phyloP scores from a whole-genome alignment of 2,329 filamentous ascomycete genomes.

The Botrytis elliptica region DNA sequence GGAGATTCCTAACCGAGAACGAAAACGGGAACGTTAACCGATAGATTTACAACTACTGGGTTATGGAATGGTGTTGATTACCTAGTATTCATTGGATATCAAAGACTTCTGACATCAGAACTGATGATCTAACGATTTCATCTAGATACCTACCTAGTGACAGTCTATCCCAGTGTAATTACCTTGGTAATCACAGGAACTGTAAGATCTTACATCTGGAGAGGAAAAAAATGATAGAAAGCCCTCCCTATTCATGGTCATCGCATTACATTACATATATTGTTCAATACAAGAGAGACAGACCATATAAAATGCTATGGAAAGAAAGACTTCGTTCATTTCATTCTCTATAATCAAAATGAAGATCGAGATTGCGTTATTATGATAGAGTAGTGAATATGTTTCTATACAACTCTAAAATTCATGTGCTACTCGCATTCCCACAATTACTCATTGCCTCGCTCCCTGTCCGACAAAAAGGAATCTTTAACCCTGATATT shows the following conservation, averaged over 20 bases:
- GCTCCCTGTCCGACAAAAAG: not conserved
- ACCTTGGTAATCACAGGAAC: no score
- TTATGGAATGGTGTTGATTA: no score
- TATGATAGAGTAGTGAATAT: not conserved
- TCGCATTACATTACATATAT: not conserved
- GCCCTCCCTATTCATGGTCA: no score
- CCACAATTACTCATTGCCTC: not conserved
- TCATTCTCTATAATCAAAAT: not conserved
- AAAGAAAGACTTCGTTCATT: not conserved
- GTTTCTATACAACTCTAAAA: not conserved
- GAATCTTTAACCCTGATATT: not conserved
- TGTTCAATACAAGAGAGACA: rapidly evolving
- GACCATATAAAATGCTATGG: not conserved
- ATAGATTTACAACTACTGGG: no score
- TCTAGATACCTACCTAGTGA: not conserved
- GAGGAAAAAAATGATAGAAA: no score
- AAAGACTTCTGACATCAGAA: no score
- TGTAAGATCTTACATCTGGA: no score
- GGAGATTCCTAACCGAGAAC: no score
- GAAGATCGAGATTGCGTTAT: not conserved
- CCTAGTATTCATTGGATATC: no score
- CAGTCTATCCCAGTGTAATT: no score
- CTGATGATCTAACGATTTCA: not conserved
- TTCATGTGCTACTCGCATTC: not conserved
- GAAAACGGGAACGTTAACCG: not conserved